Base-by-base conservation (phyloP, 1,284 basidiomycete genomes). In the Phaffia rhodozyma region DNA sequence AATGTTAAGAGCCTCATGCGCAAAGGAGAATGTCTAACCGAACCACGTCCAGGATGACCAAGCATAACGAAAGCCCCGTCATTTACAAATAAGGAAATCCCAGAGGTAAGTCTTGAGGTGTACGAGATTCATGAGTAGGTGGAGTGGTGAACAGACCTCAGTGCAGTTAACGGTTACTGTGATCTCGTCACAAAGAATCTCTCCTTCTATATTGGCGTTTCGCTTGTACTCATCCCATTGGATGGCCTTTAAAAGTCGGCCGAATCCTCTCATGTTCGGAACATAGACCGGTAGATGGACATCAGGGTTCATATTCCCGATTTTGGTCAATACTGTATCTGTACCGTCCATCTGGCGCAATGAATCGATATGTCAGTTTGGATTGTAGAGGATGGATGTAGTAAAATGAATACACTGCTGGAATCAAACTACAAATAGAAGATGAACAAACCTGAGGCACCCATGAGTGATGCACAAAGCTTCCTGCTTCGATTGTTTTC, bases 401-500 rank as follows among this genome's bases (percentile, higher is more conserved):
- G 1, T 72, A 66, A 3, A 55, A 51, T 27, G 71, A 34, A 34
- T 34, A 34, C 5, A 34, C 9, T 5, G 32, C 32, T 34, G 9
- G 32, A 34, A 34, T 34, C 9, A 9, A 34, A 34, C 9, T 34
- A 34, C 9, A 34, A 9, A 34, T 34, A 9, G 3, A n/a, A 25
- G 21, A 52, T 56, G 21, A 21, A 77, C 83, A 66, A 67, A 86
- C 89, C 81, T 92, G 89, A 0, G 91, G 91, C 21, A 96, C 89
- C 87, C 91, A 92, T 74, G 91, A 91, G 0, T 87, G 86, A 73
- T 88, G 88, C 62, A 97, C 92, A 72, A 96, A 96, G 71, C 88
- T 89, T 5, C 93, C 93, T 0, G 85, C 83, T 76, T 97, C 93
- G 68, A 97, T 86, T 62, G 79, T 83, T 62, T 78, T 79, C 67